A percentile compares a stretch with the other conserved stretches of the same genome.
These are phyloP conservation scores for Pseudocercospora ulei DNA, from an alignment of 2,329 filamentous ascomycete species.

Conservation along the genomic window DNA sequence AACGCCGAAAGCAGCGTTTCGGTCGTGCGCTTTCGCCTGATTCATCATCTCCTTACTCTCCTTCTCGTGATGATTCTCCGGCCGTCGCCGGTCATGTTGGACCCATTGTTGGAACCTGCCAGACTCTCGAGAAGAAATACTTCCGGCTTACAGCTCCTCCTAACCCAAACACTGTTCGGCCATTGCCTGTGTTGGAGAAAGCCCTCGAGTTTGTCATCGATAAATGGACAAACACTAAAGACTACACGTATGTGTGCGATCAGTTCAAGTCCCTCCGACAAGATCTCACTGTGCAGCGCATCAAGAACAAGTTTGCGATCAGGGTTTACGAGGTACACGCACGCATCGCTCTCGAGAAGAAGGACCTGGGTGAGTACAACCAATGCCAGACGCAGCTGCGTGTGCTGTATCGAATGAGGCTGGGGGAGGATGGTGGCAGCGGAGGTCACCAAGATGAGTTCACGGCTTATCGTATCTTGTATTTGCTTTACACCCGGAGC, in stretches of 20 bases:
- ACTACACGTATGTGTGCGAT: conserved; percentile 96
- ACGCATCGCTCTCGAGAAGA: conserved; percentile 93
- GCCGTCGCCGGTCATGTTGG: conserved; percentile 42
- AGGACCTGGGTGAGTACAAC: conserved; percentile 99
- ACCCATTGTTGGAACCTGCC: conserved; percentile 77
- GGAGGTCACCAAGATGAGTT: conserved; percentile 90
- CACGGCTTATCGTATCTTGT: conserved; percentile 97
- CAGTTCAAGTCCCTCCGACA: conserved; percentile 98
- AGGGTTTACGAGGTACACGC: conserved; percentile 96
- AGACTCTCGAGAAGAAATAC: conserved; percentile 83
- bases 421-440: conserved; percentile 59
- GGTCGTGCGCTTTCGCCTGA: conserved; percentile 41
- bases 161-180: conserved; percentile 78
- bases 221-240: conserved; percentile 88
- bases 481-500: conserved; percentile 98
- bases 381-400: conserved; percentile 98
- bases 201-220: conserved; percentile 81
- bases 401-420: conserved; percentile 74
- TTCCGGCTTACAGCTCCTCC: conserved; percentile 86
- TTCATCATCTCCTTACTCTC: conserved; percentile 46
- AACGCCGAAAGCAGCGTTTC: conserved; percentile 83
- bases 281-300: conserved; percentile 93
- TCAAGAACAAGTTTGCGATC: conserved; percentile 94
- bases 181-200: conserved; percentile 66
- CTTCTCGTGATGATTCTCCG: conserved; percentile 42